phyloP scores from a whole-genome alignment of 225 moss, liverwort and hornwort genomes.

The Physcomitrellopsis africana region DNA sequence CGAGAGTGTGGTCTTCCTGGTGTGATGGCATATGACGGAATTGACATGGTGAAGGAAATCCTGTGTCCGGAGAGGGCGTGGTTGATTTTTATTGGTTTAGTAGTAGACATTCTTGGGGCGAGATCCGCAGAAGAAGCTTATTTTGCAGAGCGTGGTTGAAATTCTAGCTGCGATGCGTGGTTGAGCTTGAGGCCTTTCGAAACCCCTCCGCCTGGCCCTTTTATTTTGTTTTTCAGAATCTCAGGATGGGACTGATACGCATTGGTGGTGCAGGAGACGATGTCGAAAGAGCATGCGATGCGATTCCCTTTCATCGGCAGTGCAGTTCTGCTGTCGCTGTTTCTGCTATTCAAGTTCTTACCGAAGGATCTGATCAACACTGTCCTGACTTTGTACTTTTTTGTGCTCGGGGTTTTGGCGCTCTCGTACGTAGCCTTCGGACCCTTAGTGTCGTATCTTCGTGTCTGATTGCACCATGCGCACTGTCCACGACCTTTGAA shows the following conservation, averaged over 20 bases:
- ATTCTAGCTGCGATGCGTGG: not conserved
- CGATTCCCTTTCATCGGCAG: slow-evolving; percentile 99
- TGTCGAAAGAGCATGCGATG: slow-evolving; percentile 99
- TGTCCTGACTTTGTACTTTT: slow-evolving; percentile 98
- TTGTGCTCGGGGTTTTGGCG: slow-evolving; percentile 95
- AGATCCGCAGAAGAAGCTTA: not conserved
- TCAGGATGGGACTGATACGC: not conserved
- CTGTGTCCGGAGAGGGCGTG: not conserved
- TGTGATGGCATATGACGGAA: not conserved
- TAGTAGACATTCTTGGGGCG: not conserved
- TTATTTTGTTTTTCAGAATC: not conserved
- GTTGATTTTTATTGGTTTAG: slow-evolving; percentile 4
- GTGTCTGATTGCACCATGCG: slow-evolving; percentile 2
- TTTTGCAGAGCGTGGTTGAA: not conserved
- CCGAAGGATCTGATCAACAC: slow-evolving; percentile 99
- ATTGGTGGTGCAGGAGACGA: slow-evolving; percentile 77
- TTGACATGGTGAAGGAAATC: not conserved
- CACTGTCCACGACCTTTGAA: too few species aligned
- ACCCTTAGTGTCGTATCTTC: slow-evolving; percentile 4
- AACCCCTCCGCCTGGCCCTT: not conserved
- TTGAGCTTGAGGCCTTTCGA: not conserved
- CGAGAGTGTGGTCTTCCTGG: not conserved
- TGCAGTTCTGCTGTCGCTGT: slow-evolving; percentile 94
- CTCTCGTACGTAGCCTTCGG: slow-evolving; percentile 79
- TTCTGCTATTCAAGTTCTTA: slow-evolving; percentile 99